These are phyloP conservation scores for Sanghuangporus baumii DNA, from an alignment of 1,284 basidiomycete genomes.

Conservation along the genomic window DNA sequence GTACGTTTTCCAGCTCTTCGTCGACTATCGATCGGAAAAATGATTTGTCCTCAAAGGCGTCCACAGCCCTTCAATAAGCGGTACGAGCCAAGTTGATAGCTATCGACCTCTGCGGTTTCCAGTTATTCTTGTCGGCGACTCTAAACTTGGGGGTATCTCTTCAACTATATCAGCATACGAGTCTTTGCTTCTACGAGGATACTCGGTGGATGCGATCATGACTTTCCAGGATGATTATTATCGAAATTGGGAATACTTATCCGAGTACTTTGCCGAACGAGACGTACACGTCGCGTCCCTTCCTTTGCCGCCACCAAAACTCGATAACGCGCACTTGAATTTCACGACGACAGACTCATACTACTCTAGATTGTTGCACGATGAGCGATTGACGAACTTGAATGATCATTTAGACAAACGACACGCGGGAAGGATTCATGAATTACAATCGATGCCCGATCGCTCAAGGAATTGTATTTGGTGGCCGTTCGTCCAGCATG, in stretches of 20 bases:
- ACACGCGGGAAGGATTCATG: slow-evolving; percentile 60
- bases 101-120: slow-evolving; percentile 86
- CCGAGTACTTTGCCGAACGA: slow-evolving; percentile 71
- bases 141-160: slow-evolving; percentile 90
- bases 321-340: slow-evolving; percentile 46
- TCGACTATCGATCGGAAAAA: not conserved
- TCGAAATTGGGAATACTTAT: slow-evolving; percentile 81
- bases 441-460: slow-evolving; percentile 73
- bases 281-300: slow-evolving; percentile 58
- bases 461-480: slow-evolving; percentile 79
- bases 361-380: slow-evolving; percentile 48
- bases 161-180: slow-evolving; percentile 94
- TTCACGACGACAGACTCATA: slow-evolving; percentile 57
- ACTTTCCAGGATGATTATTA: slow-evolving; percentile 87
- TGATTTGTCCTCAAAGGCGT: slow-evolving; percentile 54
- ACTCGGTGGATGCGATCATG: slow-evolving; percentile 83
- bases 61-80: slow-evolving; percentile 86
- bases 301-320: slow-evolving; percentile 53
- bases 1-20: slow-evolving; percentile 38
- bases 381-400: slow-evolving; percentile 42
- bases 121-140: slow-evolving; percentile 83
- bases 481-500: slow-evolving; percentile 99
- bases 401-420: slow-evolving; percentile 58
- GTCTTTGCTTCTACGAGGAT: slow-evolving; percentile 84
- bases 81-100: slow-evolving; percentile 80